Evolutionary conservation across 208 protist genomes (phyloP).

Genomic region (Leishmania arabica): DNA sequence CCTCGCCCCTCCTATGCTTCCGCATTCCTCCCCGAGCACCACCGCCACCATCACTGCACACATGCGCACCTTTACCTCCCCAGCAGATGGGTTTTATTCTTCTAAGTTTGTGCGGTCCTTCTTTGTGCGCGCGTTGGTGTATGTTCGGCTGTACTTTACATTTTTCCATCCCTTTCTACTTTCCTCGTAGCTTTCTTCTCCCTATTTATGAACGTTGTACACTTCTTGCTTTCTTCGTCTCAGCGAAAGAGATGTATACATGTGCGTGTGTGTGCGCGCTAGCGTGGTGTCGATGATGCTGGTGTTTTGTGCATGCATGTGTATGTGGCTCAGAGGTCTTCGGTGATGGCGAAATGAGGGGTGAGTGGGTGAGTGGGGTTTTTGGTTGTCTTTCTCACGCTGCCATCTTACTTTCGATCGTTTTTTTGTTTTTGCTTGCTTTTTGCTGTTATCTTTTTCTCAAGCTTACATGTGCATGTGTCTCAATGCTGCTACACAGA

Average conservation of each 20-base stretch:
- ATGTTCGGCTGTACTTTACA: background rate
- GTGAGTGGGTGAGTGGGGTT: background rate
- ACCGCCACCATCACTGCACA: no score
- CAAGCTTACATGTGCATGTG: background rate
- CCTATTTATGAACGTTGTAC: background rate
- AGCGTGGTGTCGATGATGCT: background rate
- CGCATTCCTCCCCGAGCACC: no score
- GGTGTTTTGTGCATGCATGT: background rate
- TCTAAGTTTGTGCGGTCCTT: no score
- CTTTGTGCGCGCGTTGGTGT: background rate
- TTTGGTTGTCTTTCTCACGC: background rate
- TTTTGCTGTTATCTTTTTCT: no score
- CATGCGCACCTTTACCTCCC: no score
- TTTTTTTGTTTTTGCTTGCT: background rate
- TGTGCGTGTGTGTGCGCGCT: background rate
- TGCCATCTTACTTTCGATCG: background rate
- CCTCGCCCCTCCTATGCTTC: no score
- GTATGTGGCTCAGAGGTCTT: background rate
- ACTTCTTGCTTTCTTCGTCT: background rate
- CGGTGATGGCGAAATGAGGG: background rate
- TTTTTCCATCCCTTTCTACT: background rate
- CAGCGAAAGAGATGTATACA: background rate
- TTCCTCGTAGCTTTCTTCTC: background rate
- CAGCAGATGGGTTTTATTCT: no score
- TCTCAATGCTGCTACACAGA: background rate